A percentile compares a stretch with the other conserved stretches of the same genome.
phyloP scores from a whole-genome alignment of 2,329 filamentous ascomycete genomes.

The Pseudodiploospora longispora region DNA sequence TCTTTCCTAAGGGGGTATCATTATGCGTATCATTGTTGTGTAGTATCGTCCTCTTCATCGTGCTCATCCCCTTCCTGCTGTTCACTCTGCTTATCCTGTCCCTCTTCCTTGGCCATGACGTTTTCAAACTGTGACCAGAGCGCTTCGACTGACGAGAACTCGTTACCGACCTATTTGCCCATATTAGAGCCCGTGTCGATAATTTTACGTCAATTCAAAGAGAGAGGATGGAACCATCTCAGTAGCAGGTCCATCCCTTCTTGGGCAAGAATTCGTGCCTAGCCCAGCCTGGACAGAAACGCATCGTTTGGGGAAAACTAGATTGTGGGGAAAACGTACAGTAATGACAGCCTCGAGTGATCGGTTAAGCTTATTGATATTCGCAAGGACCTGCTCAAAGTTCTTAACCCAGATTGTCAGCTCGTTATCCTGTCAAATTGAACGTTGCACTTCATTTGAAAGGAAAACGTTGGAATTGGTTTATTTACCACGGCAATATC shows the following conservation, averaged over 20 bases:
- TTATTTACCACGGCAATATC: constrained; percentile 62
- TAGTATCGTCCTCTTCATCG: constrained; percentile 7
- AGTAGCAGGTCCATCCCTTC: too few species aligned
- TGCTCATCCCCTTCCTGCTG: constrained; percentile 16
- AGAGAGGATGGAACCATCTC: too few species aligned
- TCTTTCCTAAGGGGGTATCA: constrained; percentile 1
- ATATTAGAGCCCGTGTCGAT: too few species aligned
- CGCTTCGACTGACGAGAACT: constrained; percentile 93
- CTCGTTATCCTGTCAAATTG: too few species aligned
- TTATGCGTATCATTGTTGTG: not conserved
- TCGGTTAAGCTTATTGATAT: constrained; percentile 91
- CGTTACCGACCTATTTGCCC: constrained; percentile 67
- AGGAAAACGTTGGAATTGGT: not conserved
- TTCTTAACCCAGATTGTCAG: constrained; percentile 34
- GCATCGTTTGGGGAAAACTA: not conserved
- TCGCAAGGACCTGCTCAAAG: constrained; percentile 87
- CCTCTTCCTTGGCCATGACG: constrained; percentile 68
- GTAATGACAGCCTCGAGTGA: constrained; percentile 86
- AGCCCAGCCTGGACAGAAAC: not conserved
- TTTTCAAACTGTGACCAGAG: constrained; percentile 96
- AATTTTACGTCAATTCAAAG: too few species aligned
- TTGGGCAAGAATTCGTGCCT: too few species aligned
- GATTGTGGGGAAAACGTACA: constrained; percentile 40
- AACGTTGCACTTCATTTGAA: not conserved
- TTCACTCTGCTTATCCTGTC: constrained; percentile 18